Percentiles rank a stretch among this genome's conserved stretches.
These are phyloP conservation scores for Nigrospora oryzae DNA, from an alignment of 2,329 filamentous ascomycete genomes.

Conservation along the genomic window DNA sequence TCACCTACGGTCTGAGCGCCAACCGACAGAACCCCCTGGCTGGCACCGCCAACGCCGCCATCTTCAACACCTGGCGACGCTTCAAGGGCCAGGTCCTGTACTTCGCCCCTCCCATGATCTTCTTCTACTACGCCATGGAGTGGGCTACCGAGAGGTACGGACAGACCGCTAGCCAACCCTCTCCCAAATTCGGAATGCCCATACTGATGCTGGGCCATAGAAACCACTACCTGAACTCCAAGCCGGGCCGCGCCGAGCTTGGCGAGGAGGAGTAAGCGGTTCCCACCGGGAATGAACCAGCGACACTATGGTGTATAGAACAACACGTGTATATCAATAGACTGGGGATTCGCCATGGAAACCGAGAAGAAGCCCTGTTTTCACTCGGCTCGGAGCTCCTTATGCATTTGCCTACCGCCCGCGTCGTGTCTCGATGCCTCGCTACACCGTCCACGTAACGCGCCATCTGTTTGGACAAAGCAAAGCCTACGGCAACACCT, in stretches of 20 bases:
- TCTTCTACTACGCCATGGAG: slow-evolving; percentile 10
- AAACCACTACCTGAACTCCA: slow-evolving; percentile 9
- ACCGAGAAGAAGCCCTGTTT: not conserved
- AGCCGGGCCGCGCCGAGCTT: slow-evolving; percentile 6
- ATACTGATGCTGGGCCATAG: not conserved
- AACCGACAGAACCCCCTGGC: slow-evolving; percentile 87
- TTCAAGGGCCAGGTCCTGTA: slow-evolving; percentile 80
- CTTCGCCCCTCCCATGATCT: slow-evolving; percentile 68
- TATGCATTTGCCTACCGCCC: too few species aligned
- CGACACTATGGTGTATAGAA: slow-evolving; percentile 2
- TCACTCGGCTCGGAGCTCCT: too few species aligned
- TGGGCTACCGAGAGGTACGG: too few species aligned
- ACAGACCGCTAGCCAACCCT: too few species aligned
- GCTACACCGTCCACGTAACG: too few species aligned
- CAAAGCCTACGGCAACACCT: too few species aligned
- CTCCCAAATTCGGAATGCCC: not conserved
- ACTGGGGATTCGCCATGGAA: not conserved
- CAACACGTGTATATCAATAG: slow-evolving; percentile 8
- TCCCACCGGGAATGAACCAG: not conserved
- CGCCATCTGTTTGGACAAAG: too few species aligned
- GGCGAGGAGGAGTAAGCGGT: slow-evolving; percentile 3
- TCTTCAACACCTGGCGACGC: slow-evolving; percentile 92
- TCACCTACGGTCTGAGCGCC: slow-evolving; percentile 66
- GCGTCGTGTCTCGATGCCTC: too few species aligned
- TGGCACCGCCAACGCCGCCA: slow-evolving; percentile 64